These are phyloP conservation scores for Colletotrichum australisinense DNA, from an alignment of 2,329 filamentous ascomycete species.

Conservation along the genomic window DNA sequence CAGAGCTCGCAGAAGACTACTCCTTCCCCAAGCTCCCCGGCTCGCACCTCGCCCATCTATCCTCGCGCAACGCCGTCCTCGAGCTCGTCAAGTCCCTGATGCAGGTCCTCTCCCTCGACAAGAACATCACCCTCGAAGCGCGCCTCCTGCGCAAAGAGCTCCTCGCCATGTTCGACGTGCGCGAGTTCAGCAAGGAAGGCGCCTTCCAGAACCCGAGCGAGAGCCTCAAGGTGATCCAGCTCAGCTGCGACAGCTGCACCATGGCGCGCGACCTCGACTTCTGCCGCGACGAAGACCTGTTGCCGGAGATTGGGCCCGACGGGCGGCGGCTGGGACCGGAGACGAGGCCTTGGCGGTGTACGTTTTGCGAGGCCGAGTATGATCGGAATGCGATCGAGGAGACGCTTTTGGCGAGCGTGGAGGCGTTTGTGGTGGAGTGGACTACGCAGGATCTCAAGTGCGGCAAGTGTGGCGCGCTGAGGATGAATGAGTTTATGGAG, in stretches of 20 bases:
- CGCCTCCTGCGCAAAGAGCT: slow-evolving; percentile 90
- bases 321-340: slow-evolving; percentile 39
- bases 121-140: slow-evolving; percentile 89
- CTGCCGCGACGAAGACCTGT: slow-evolving; percentile 87
- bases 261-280: slow-evolving; percentile 90
- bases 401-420: slow-evolving; percentile 79
- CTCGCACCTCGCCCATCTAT: slow-evolving; percentile 67
- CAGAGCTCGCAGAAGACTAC: slow-evolving; percentile 89
- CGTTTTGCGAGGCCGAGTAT: slow-evolving; percentile 79
- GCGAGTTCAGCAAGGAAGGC: slow-evolving; percentile 92
- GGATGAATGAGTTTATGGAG: slow-evolving; percentile 95
- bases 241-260: slow-evolving; percentile 92
- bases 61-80: slow-evolving; percentile 61
- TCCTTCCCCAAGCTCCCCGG: slow-evolving; percentile 84
- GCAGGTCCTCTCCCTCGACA: slow-evolving; percentile 92
- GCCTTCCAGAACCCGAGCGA: slow-evolving; percentile 88
- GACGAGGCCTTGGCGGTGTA: slow-evolving; percentile 76
- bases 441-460: slow-evolving; percentile 92
- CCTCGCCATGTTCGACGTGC: slow-evolving; percentile 89
- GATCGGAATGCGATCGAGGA: slow-evolving; percentile 88
- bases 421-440: slow-evolving; percentile 83
- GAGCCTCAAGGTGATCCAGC: slow-evolving; percentile 76
- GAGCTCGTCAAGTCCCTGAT: slow-evolving; percentile 94
- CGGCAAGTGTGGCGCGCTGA: slow-evolving; percentile 73
- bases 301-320: slow-evolving; percentile 59